Percentiles rank a stretch among this genome's conserved stretches.
These are phyloP conservation scores for Mediolabrus comicus DNA, from an alignment of 108 stramenopile species.

Conservation along the genomic window DNA sequence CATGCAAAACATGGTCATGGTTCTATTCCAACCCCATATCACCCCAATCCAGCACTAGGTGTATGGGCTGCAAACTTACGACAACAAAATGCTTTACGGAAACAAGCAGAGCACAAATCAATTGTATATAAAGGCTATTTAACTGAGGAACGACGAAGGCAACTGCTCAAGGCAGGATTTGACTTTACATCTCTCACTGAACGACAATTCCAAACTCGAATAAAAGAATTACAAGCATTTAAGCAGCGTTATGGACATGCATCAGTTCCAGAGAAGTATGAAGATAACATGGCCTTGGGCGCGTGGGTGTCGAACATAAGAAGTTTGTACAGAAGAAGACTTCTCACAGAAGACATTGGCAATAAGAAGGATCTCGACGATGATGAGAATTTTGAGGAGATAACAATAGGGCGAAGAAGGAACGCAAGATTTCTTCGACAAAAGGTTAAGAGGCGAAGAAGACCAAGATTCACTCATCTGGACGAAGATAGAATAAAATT, in stretches of 20 bases:
- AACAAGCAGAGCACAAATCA: slow-evolving; percentile 22
- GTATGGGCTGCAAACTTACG: slow-evolving; percentile 48
- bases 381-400: background rate
- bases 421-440: slow-evolving; percentile 7
- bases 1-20: slow-evolving; percentile 22
- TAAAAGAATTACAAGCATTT: slow-evolving; percentile 32
- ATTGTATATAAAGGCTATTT: slow-evolving; percentile 34
- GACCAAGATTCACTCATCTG: slow-evolving; percentile 31
- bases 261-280: slow-evolving; percentile 42
- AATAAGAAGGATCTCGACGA: slow-evolving; percentile 4
- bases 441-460: slow-evolving; percentile 13
- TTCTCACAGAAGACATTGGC: background rate
- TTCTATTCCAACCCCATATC: slow-evolving; percentile 32
- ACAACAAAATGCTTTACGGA: slow-evolving; percentile 26
- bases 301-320: slow-evolving; percentile 46
- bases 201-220: slow-evolving; percentile 30
- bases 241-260: slow-evolving; percentile 40
- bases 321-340: slow-evolving; percentile 31
- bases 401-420: slow-evolving; percentile 8
- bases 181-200: slow-evolving; percentile 44
- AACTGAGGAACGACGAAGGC: slow-evolving; percentile 14
- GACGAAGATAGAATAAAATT: slow-evolving; percentile 33
- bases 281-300: slow-evolving; percentile 39
- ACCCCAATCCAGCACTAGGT: slow-evolving; percentile 33
- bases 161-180: slow-evolving; percentile 25